Evolutionary conservation across 2,329 filamentous ascomycete genomes (phyloP).

Genomic region (Fusarium hostae): DNA sequence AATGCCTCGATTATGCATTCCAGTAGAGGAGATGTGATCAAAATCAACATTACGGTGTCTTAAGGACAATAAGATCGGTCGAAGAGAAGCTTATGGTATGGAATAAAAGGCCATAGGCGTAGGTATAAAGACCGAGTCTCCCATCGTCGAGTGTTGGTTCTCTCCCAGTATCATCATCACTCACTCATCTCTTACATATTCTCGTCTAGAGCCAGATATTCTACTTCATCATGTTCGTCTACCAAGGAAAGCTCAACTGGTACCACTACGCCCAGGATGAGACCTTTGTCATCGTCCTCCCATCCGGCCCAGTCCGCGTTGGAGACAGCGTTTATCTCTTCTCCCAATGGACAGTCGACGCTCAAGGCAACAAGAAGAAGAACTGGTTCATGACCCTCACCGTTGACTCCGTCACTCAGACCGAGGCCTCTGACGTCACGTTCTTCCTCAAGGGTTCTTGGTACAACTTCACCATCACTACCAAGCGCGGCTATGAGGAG

Average conservation of each 20-base stretch:
- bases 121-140: too few relatives aligned
- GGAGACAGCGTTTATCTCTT: slow-evolving; percentile 40
- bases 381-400: slow-evolving; percentile 32
- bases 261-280: slow-evolving; percentile 25
- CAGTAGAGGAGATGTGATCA: too few relatives aligned
- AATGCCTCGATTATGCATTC: not conserved
- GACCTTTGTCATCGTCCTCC: slow-evolving; percentile 31
- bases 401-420: slow-evolving; percentile 11
- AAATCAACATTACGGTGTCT: too few relatives aligned
- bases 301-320: slow-evolving; percentile 29
- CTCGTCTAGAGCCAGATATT: too few relatives aligned
- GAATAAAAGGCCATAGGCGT: too few relatives aligned
- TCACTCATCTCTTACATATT: not conserved
- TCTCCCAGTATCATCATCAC: not conserved
- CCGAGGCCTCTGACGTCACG: not conserved
- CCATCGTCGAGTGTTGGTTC: too few relatives aligned
- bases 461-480: slow-evolving; percentile 24
- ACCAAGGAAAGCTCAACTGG: slow-evolving; percentile 38
- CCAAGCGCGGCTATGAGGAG: slow-evolving; percentile 17
- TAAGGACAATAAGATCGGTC: too few relatives aligned
- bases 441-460: slow-evolving; percentile 15
- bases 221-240: slow-evolving; percentile 28
- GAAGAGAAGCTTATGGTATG: too few relatives aligned
- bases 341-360: slow-evolving; percentile 31
- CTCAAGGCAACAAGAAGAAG: slow-evolving; percentile 18